Evolutionary conservation across 2,329 filamentous ascomycete genomes (phyloP).

Genomic region (Exophiala viscosa): DNA sequence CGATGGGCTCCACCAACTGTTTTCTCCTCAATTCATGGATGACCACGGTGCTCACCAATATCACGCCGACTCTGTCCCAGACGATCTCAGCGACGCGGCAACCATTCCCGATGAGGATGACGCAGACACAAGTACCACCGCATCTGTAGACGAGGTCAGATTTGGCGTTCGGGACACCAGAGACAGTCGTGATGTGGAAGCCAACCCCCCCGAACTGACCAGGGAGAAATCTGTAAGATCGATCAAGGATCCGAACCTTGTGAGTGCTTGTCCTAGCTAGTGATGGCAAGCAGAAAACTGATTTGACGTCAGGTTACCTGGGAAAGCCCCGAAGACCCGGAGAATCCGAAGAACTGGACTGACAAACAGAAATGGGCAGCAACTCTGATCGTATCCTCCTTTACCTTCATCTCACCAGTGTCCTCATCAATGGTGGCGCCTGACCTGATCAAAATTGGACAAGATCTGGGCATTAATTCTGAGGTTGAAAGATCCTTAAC

Average conservation of each 20-base stretch:
- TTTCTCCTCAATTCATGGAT: constrained; percentile 24
- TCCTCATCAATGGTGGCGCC: constrained; percentile 60
- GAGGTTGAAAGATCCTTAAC: constrained; percentile 45
- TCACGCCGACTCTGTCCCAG: constrained; percentile 5
- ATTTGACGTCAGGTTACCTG: constrained; percentile 38
- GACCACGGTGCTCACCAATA: constrained; percentile 24
- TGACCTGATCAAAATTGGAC: constrained; percentile 50
- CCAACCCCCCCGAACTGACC: constrained; percentile 9
- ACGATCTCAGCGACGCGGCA: constrained; percentile 16
- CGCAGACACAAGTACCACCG: constrained; percentile 13
- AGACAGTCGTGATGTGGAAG: constrained; percentile 16
- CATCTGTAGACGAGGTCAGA: constrained; percentile 23
- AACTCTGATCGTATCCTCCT: constrained; percentile 53
- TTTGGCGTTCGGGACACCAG: constrained; percentile 12
- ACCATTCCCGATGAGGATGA: constrained; percentile 13
- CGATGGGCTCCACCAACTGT: constrained; percentile 19
- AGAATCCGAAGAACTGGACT: constrained; percentile 54
- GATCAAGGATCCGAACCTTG: constrained; percentile 31
- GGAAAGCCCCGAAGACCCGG: constrained; percentile 51
- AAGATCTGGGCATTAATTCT: constrained; percentile 51
- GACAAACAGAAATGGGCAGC: constrained; percentile 55
- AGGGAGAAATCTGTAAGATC: constrained; percentile 23
- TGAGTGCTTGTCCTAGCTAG: constrained; percentile 4
- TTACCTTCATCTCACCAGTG: constrained; percentile 62
- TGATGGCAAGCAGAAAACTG: too few species aligned